Evolutionary conservation across 345 rosid species (phyloP).

Genomic region (Euphorbia tirucalli): DNA sequence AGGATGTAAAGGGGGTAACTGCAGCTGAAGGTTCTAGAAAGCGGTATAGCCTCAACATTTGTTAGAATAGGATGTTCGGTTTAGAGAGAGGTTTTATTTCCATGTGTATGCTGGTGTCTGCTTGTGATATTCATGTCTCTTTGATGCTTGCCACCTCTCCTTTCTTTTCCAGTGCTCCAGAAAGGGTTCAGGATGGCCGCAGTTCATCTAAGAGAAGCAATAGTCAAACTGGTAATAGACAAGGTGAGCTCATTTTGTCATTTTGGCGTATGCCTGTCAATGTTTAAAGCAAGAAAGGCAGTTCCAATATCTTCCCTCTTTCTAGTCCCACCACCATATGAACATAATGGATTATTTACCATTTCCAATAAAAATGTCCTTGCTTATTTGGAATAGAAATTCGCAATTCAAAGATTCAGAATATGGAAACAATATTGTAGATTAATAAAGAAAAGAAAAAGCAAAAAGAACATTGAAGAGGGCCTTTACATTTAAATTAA

Average conservation of each 20-base stretch:
- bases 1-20: conserved; percentile 48
- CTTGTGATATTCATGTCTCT: background rate
- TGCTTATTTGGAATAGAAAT: background rate
- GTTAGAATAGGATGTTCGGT: conserved; percentile 11
- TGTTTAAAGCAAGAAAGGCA: background rate
- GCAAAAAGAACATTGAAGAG: background rate
- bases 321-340: background rate
- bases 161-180: conserved; percentile 54
- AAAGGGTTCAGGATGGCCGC: conserved; percentile 57
- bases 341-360: background rate
- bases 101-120: background rate
- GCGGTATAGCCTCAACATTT: conserved; percentile 42
- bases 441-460: background rate
- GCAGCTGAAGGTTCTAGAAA: conserved; percentile 66
- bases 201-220: conserved; percentile 63
- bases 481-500: background rate
- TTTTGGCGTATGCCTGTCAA: background rate
- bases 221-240: conserved; percentile 45
- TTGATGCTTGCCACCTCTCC: background rate
- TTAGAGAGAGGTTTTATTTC: background rate
- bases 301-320: background rate
- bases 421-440: background rate
- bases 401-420: background rate
- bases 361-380: too few species aligned
- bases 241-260: conserved; percentile 41